Evolutionary conservation across 2,329 filamentous ascomycete species (phyloP).

Genomic region (Emergomyces africanus): DNA sequence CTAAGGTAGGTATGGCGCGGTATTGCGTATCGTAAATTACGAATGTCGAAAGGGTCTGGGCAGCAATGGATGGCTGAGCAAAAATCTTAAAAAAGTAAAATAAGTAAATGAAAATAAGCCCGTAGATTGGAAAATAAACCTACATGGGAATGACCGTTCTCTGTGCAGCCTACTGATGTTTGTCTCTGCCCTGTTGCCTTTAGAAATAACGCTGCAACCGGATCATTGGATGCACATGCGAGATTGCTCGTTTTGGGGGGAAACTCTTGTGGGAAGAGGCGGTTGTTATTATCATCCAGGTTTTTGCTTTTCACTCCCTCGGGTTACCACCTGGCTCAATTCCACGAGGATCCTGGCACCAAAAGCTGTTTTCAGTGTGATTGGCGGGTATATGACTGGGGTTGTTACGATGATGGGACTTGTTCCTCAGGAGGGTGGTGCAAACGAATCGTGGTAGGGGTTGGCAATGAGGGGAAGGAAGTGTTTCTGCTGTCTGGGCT

Average conservation of each 20-base stretch:
- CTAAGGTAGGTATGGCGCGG: not conserved
- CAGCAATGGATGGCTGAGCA: not conserved
- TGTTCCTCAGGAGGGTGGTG: not conserved
- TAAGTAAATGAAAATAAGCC: not conserved
- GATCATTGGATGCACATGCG: not conserved
- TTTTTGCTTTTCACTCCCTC: not conserved
- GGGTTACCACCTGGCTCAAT: not conserved
- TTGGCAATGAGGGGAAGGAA: not conserved
- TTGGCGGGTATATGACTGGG: not conserved
- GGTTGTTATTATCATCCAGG: not conserved
- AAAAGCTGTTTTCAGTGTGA: not conserved
- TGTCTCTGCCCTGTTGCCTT: not conserved
- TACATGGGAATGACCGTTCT: not conserved
- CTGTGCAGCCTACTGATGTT: not conserved
- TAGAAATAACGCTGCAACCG: not conserved
- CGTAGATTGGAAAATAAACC: not conserved
- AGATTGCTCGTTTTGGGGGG: not conserved
- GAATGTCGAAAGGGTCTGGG: not conserved
- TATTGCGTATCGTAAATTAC: not conserved
- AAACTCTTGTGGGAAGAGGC: not conserved
- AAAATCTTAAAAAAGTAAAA: not conserved
- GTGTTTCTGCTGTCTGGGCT: not conserved
- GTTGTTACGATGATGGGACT: not conserved
- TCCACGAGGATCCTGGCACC: not conserved
- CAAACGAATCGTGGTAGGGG: not conserved